These are phyloP conservation scores for Globisporangium cylindrosporum DNA, from an alignment of 352 stramenopile species.

Conservation along the genomic window DNA sequence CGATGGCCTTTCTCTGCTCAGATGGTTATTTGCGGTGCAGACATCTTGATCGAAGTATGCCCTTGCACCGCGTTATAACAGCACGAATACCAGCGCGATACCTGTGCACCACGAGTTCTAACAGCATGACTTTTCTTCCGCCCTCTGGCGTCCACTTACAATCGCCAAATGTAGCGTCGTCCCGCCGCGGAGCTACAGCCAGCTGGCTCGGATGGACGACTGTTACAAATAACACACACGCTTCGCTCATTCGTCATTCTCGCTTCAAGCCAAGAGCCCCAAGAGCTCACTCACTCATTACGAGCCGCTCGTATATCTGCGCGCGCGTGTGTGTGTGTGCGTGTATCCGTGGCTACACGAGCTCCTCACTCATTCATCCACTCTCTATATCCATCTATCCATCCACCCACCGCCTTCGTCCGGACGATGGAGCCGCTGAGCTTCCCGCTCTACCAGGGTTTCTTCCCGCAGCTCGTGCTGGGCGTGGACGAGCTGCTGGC, in stretches of 20 bases:
- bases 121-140: slow-evolving; percentile 1
- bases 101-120: too few relatives aligned
- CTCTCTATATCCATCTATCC: neutral
- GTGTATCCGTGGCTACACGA: neutral
- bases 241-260: neutral
- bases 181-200: neutral
- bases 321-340: neutral
- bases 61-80: neutral
- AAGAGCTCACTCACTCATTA: neutral
- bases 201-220: slow-evolving; percentile 1
- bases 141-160: neutral
- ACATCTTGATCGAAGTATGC: neutral
- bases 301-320: neutral
- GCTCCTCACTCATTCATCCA: neutral
- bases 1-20: too few relatives aligned
- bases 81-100: too few relatives aligned
- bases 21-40: neutral
- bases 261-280: neutral
- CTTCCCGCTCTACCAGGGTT: slow-evolving; percentile 72
- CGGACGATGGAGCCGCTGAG: slow-evolving; percentile 32
- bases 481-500: slow-evolving; percentile 64
- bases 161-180: slow-evolving; percentile 1
- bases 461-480: slow-evolving; percentile 81
- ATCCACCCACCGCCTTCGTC: neutral
- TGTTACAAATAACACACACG: neutral